Evolutionary conservation across 2,329 filamentous ascomycete species (phyloP).

Genomic region (Xylariaceae sp.): DNA sequence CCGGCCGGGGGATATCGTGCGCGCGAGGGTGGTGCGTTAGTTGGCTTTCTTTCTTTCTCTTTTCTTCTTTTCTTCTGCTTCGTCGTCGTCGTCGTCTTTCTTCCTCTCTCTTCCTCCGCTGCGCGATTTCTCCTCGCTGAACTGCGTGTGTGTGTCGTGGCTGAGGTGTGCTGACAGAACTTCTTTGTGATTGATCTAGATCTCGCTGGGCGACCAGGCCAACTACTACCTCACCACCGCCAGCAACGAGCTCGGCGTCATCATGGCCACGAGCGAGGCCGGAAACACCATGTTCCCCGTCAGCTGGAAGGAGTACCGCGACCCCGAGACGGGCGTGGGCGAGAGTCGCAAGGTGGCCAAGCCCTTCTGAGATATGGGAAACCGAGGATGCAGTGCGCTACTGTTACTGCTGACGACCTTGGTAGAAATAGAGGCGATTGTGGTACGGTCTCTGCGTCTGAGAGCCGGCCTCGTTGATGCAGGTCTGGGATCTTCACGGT

Average conservation of each 20-base stretch:
- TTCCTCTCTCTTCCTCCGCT: slow-evolving; percentile 3
- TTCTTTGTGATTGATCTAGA: slow-evolving; percentile 47
- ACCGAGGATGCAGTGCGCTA: too few species aligned
- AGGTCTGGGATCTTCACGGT: too few species aligned
- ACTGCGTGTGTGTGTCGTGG: too few species aligned
- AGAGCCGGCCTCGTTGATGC: too few species aligned
- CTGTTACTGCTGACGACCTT: too few species aligned
- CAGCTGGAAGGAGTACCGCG: slow-evolving; percentile 91
- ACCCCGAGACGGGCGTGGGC: slow-evolving; percentile 66
- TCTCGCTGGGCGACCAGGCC: slow-evolving; percentile 84
- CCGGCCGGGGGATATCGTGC: slow-evolving; percentile 83
- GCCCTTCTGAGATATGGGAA: slow-evolving; percentile 76
- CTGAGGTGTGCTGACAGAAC: not conserved
- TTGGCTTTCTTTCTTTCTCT: not conserved
- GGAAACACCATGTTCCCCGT: slow-evolving; percentile 89
- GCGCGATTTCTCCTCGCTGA: too few species aligned
- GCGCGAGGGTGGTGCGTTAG: slow-evolving; percentile 66
- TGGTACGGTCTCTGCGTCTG: too few species aligned
- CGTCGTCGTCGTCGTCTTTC: slow-evolving; percentile 2
- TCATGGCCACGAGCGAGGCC: slow-evolving; percentile 82
- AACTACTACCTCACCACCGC: slow-evolving; percentile 95
- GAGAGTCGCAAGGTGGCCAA: slow-evolving; percentile 91
- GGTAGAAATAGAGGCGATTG: too few species aligned
- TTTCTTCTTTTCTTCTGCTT: not conserved
- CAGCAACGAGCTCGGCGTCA: slow-evolving; percentile 83